Evolutionary conservation across 306 rosid species (phyloP).

Genomic region (Begonia peltatifolia): DNA sequence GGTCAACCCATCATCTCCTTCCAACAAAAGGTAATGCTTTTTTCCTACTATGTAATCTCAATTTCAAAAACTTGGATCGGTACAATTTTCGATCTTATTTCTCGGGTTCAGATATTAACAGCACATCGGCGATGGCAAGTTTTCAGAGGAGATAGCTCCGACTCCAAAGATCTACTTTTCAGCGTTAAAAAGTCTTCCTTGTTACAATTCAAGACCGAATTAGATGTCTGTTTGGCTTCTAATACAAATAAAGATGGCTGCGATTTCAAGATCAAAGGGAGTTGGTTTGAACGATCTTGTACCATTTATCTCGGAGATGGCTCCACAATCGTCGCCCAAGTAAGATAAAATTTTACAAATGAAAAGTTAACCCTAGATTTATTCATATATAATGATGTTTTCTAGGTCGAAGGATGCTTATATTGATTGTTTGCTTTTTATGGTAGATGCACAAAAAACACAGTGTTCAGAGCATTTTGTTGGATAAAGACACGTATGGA

Average conservation of each 20-base stretch:
- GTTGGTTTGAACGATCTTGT: background rate
- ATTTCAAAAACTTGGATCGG: background rate
- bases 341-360: constrained; percentile 5
- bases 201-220: constrained; percentile 17
- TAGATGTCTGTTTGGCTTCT: constrained; percentile 25
- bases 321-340: constrained; percentile 15
- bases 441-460: constrained; percentile 26
- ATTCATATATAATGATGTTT: background rate
- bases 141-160: constrained; percentile 26
- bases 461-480: constrained; percentile 9
- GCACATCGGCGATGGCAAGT: constrained; percentile 29
- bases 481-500: constrained; percentile 16
- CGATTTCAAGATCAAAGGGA: constrained; percentile 33
- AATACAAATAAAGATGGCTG: constrained; percentile 11
- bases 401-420: background rate
- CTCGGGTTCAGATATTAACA: constrained; percentile 13
- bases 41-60: background rate
- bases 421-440: background rate
- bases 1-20: constrained; percentile 18
- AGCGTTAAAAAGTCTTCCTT: constrained; percentile 18
- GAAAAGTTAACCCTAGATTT: background rate
- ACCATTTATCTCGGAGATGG: background rate
- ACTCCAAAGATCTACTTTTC: constrained; percentile 20
- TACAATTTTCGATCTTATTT: background rate
- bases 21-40: constrained; percentile 17